Conservation (phyloP, 2,329 filamentous ascomycete genomes). For the Cladosporium sp. region DNA sequence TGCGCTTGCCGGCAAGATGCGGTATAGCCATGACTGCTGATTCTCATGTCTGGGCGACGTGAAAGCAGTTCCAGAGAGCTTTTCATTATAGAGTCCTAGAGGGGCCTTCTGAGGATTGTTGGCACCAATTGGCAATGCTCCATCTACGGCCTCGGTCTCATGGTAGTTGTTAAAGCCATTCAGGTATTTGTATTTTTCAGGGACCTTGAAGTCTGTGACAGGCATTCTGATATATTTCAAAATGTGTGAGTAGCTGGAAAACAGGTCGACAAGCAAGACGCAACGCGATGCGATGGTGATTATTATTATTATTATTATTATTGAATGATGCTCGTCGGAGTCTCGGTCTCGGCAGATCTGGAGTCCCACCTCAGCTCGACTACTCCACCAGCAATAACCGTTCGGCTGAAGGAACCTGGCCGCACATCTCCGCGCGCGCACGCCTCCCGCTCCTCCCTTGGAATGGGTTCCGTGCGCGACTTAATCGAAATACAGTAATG, state of each 20-base stretch:
- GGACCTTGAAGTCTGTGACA: conserved; percentile 60
- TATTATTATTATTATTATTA: conserved; percentile 8
- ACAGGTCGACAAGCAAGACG: background rate
- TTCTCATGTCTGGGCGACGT: conserved; percentile 58
- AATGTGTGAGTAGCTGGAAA: background rate
- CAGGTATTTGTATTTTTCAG: conserved; percentile 73
- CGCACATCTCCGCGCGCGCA: conserved; percentile 2
- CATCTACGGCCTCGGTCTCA: conserved; percentile 76
- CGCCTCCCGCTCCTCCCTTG: background rate
- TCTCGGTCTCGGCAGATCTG: background rate
- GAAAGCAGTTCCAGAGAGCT: conserved; percentile 61
- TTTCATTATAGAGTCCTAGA: conserved; percentile 77
- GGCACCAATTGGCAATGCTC: conserved; percentile 70
- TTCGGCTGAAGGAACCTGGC: conserved; percentile 3
- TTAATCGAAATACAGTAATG: background rate
- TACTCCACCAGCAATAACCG: conserved; percentile 7
- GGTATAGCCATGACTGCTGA: conserved; percentile 61
- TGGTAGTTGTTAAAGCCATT: conserved; percentile 77
- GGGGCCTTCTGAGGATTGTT: conserved; percentile 83
- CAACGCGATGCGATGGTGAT: background rate
- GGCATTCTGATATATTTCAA: conserved; percentile 53
- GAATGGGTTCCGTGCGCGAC: conserved; percentile 3
- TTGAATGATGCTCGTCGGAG: background rate
- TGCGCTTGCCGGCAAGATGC: conserved; percentile 58
- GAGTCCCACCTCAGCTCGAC: background rate